Conservation (phyloP, 176 grass and related monocot species). For the Oryza officinalis region DNA sequence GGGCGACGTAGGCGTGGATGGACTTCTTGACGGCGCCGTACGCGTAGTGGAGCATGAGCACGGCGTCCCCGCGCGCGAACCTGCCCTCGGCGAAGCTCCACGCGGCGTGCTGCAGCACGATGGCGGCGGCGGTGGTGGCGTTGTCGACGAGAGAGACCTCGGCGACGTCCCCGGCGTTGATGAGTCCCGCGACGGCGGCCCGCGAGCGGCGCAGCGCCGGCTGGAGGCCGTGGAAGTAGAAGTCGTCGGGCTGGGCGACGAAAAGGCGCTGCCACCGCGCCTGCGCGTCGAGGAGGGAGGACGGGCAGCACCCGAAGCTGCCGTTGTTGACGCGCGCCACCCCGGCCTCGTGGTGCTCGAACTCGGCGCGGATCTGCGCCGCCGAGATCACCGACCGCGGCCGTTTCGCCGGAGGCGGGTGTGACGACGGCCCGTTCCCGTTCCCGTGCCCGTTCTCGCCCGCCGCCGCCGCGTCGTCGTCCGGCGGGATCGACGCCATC, state of each 20-base stretch:
- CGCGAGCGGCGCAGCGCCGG: slow-evolving; percentile 56
- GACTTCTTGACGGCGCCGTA: slow-evolving; percentile 94
- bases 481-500: slow-evolving; percentile 39
- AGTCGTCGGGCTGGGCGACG: slow-evolving; percentile 81
- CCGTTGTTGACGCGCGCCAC: slow-evolving; percentile 93
- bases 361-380: slow-evolving; percentile 64
- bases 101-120: slow-evolving; percentile 80
- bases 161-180: slow-evolving; percentile 58
- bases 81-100: slow-evolving; percentile 80
- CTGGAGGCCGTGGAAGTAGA: slow-evolving; percentile 83
- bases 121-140: slow-evolving; percentile 86
- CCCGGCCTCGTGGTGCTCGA: slow-evolving; percentile 69
- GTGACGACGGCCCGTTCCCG: slow-evolving; percentile 13
- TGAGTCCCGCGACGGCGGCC: slow-evolving; percentile 36
- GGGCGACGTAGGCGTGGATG: slow-evolving; percentile 84
- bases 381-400: slow-evolving; percentile 39
- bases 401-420: slow-evolving; percentile 40
- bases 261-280: slow-evolving; percentile 61
- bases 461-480: slow-evolving; percentile 7
- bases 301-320: slow-evolving; percentile 89
- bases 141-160: slow-evolving; percentile 95
- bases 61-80: slow-evolving; percentile 65
- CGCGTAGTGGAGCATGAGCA: slow-evolving; percentile 96
- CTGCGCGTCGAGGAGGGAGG: slow-evolving; percentile 71
- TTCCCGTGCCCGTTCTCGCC: slow-evolving; percentile 51